phyloP scores from a whole-genome alignment of 2,329 filamentous ascomycete genomes.

The Zarea fungicola region DNA sequence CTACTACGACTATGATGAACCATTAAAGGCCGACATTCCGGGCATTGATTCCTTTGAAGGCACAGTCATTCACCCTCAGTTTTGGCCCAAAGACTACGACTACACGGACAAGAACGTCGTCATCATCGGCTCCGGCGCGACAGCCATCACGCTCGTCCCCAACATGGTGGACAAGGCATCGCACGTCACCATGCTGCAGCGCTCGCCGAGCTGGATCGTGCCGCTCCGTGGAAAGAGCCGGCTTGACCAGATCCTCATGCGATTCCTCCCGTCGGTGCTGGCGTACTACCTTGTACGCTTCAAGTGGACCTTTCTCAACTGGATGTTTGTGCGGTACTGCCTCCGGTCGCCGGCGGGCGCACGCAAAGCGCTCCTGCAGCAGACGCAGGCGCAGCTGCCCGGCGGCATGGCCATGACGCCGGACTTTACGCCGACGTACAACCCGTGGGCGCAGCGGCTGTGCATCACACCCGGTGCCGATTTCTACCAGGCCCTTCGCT shows the following conservation, averaged over 20 bases:
- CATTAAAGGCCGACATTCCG: constrained; percentile 57
- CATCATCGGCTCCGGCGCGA: constrained; percentile 73
- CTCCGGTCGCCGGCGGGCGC: constrained; percentile 21
- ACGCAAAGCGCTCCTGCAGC: constrained; percentile 31
- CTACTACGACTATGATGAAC: constrained; percentile 68
- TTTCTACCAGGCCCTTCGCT: constrained; percentile 46
- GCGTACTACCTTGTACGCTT: constrained; percentile 40
- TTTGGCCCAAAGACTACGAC: constrained; percentile 67
- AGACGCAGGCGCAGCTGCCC: constrained; percentile 47
- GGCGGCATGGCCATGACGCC: constrained; percentile 47
- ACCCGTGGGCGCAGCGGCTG: constrained; percentile 69
- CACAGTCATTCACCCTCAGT: constrained; percentile 62
- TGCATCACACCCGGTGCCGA: constrained; percentile 59
- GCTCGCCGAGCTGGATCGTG: constrained; percentile 67
- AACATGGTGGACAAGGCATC: constrained; percentile 58
- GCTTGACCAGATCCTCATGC: constrained; percentile 32
- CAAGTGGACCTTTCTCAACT: constrained; percentile 19
- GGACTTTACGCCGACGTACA: constrained; percentile 61
- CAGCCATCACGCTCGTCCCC: constrained; percentile 72
- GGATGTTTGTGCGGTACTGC: constrained; percentile 37
- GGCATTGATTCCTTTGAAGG: constrained; percentile 64
- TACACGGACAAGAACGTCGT: constrained; percentile 63
- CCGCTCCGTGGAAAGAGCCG: constrained; percentile 39
- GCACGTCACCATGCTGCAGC: constrained; percentile 73
- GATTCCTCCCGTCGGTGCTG: constrained; percentile 41